These are phyloP conservation scores for Phanerochaete sordida DNA, from an alignment of 768 basidiomycete species.

Conservation along the genomic window DNA sequence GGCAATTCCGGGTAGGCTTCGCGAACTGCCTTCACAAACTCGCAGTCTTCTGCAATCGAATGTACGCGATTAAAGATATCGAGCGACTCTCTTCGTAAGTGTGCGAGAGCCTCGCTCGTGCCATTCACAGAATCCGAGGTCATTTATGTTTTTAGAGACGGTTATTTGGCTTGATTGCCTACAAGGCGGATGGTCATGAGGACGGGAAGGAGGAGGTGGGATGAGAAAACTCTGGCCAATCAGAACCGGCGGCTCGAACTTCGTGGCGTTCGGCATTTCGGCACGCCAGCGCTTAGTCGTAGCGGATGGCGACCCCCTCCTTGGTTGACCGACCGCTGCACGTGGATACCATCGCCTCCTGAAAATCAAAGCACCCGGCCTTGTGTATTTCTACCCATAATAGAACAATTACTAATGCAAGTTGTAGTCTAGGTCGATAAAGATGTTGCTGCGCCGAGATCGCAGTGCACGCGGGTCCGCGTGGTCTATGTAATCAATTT, in stretches of 20 bases:
- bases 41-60: conserved; percentile 76
- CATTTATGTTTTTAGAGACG: background rate
- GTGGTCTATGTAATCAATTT: background rate
- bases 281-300: background rate
- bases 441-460: background rate
- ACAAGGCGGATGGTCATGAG: background rate
- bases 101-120: conserved; percentile 32
- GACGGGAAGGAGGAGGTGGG: background rate
- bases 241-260: background rate
- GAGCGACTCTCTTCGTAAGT: conserved; percentile 63
- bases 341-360: no score
- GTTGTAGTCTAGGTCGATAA: background rate
- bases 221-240: background rate
- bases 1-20: conserved; percentile 47
- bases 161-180: background rate
- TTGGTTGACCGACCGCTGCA: no score
- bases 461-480: background rate
- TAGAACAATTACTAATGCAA: background rate
- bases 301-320: no score
- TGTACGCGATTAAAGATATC: conserved; percentile 87
- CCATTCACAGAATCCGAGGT: background rate
- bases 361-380: background rate
- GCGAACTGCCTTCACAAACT: conserved; percentile 59
- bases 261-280: background rate
- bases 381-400: background rate